Base-by-base conservation (phyloP, 129 eudicot species). In the Heracleum sosnowskyi region DNA sequence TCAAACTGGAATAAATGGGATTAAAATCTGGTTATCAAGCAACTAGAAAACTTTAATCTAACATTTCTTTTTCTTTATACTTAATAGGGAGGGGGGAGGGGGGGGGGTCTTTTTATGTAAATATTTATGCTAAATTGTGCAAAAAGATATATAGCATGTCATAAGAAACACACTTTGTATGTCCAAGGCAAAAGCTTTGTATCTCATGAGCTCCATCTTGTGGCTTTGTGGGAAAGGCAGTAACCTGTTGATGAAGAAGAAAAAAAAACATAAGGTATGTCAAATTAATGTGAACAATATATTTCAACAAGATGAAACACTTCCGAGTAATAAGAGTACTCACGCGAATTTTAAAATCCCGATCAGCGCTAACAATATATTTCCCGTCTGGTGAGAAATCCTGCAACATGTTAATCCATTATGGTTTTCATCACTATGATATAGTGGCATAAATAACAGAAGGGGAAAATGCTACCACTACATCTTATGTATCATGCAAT, bases 301-400 rank as follows among this genome's bases (percentile, higher is more conserved):
- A 74, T 28, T 74, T 10, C 45, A 46, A 7, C 78, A 44, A 78
- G 33, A 26, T 36, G 36, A 35, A 34, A 63, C 45, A 49, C 51
- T 63, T 70, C 24, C n/a, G 4, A 34, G 41, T 49, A 49, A 28
- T 42, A 15, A 76, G 77, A 42, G 15, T 29, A 39, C 37, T 84
- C 90, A 96, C 99, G 78, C 99, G 99, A 81, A 90, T 96, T 90
- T 96, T 96, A 84, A 88, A 96, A 87, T 96, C 99, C 70, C 99
- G 92, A 69, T 96, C 99, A 62, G 99, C 95, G 84, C 94, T 88
- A 82, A 92, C 74, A 80, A 96, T 88, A 83, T 86, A 92, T 68
- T 79, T 70, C 36, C 95, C 99, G 79, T 92, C 96, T 34, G 93
- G 99, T 33, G 97, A 90, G 78, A 96, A 90, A 69, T 90, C 97